These are phyloP conservation scores for Narthecium ossifragum DNA, from an alignment of 106 monocot genomes.

Conservation along the genomic window DNA sequence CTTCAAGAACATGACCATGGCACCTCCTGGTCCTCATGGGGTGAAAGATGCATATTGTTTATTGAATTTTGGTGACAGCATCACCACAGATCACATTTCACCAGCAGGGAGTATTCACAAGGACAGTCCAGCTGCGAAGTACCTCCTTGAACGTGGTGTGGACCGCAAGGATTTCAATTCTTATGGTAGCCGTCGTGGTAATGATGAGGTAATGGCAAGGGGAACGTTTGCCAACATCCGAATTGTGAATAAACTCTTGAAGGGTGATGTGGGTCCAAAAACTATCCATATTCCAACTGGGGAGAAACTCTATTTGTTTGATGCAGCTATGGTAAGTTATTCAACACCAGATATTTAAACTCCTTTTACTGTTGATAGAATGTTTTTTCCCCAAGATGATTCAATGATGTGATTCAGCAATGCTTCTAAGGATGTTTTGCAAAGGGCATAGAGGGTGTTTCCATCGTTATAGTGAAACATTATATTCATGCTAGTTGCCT, in stretches of 20 bases:
- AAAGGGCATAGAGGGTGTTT: too few species aligned
- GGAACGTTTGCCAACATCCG: conserved; percentile 91
- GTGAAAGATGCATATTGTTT: conserved; percentile 75
- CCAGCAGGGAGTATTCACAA: conserved; percentile 77
- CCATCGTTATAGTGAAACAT: too few species aligned
- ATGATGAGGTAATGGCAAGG: conserved; percentile 75
- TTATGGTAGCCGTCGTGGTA: conserved; percentile 82
- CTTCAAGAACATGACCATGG: conserved; percentile 72
- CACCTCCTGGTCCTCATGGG: conserved; percentile 52
- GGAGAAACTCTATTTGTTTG: conserved; percentile 76
- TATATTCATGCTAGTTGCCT: too few species aligned
- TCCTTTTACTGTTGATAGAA: neutral
- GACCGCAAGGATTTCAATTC: conserved; percentile 72
- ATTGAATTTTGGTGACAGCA: conserved; percentile 71
- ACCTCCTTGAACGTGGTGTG: conserved; percentile 66
- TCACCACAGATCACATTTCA: conserved; percentile 78
- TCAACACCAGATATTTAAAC: too few species aligned
- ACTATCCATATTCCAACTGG: conserved; percentile 78
- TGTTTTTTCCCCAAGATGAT: too few species aligned
- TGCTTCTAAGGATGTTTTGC: too few species aligned
- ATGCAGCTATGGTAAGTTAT: conserved; percentile 72
- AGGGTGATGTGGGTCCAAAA: conserved; percentile 80
- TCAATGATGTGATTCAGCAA: too few species aligned
- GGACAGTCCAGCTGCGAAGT: conserved; percentile 82
- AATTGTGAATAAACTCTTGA: conserved; percentile 69